Conservation (phyloP, 306 rosid genomes). For the Vigna reflexopilosa region DNA sequence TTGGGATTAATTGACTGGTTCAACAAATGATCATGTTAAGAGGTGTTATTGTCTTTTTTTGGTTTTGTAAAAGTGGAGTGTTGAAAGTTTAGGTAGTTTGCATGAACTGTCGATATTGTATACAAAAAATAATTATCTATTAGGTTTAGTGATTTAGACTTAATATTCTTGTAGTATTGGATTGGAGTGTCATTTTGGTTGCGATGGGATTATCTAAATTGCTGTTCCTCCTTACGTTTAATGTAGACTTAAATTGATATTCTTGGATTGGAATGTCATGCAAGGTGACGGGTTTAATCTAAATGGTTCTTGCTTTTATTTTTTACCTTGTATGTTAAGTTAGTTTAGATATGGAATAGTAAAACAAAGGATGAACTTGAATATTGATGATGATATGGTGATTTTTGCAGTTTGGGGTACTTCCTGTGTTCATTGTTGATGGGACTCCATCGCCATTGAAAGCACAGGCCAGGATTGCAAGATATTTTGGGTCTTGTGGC, state of each 20-base stretch:
- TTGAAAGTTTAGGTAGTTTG: neutral
- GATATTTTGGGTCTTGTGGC: conserved; percentile 75
- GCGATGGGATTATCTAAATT: neutral
- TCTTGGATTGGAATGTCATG: neutral
- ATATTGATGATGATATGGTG: conserved; percentile 30
- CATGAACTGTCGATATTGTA: neutral
- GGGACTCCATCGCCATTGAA: conserved; percentile 85
- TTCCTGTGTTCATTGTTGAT: conserved; percentile 82
- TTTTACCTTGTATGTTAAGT: neutral
- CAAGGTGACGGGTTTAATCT: conserved; percentile 6
- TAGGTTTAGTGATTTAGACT: neutral
- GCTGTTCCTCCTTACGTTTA: neutral
- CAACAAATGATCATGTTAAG: neutral
- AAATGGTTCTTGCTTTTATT: neutral
- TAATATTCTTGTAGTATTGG: conserved; percentile 13
- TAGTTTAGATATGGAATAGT: neutral
- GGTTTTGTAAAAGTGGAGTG: neutral
- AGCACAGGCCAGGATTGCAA: conserved; percentile 71
- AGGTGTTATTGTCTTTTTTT: neutral
- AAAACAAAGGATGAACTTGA: neutral
- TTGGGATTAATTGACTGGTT: neutral
- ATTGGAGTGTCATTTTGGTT: neutral
- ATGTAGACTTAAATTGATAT: neutral
- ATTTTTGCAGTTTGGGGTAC: conserved; percentile 83
- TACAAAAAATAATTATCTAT: neutral